Base-by-base conservation (phyloP, 768 basidiomycete genomes). In the Coprinopsis cinerea region DNA sequence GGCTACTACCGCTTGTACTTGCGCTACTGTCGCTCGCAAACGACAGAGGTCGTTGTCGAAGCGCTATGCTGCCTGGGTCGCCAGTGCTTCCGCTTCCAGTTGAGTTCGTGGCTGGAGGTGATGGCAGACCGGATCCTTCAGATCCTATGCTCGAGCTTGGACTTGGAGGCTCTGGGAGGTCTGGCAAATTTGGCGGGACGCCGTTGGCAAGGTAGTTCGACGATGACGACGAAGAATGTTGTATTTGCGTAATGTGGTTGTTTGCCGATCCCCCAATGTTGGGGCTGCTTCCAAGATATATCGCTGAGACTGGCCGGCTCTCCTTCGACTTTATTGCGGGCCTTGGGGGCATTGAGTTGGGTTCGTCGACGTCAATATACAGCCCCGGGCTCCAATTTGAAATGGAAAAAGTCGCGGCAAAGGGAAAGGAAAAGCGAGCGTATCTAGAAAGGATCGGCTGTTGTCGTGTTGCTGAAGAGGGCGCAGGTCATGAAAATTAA, bases 31-130 rank as follows among this genome's bases (percentile, higher is more conserved):
- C 61, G 51, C 61, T 63, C 52, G 61, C 56, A 17, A 57, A 56
- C 34, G 59, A 64, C 27, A 62, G 37, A 28, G 67, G 67, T 9
- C 61, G 54, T 44, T 59, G 59, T 22, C 72, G 66, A 5, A 68
- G 34, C 24, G 66, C 67, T 47, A 70, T 67, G 52, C 72, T 76
- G 45, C 64, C 69, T 40, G 75, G 75, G 65, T 82, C 82, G 36
- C 82, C 83, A 3, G 79, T 82, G 57, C 85, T 87, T 30, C 85
- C 85, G 63, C 86, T 88, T 27, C 85, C 87, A 1, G 87, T 89
- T 10, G 88, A 90, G 61, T 89, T 90, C 17, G 89, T 88, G 23
- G 86, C 88, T 36, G 89, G 89, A 0, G 89, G 89, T 20, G 87
- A 89, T 1, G 89, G 88, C 4, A 91, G 63, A 4, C 88, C 88